Evolutionary conservation across 1,139 yeast genomes (phyloP).

Genomic region (Yamadazyma jaroonii): DNA sequence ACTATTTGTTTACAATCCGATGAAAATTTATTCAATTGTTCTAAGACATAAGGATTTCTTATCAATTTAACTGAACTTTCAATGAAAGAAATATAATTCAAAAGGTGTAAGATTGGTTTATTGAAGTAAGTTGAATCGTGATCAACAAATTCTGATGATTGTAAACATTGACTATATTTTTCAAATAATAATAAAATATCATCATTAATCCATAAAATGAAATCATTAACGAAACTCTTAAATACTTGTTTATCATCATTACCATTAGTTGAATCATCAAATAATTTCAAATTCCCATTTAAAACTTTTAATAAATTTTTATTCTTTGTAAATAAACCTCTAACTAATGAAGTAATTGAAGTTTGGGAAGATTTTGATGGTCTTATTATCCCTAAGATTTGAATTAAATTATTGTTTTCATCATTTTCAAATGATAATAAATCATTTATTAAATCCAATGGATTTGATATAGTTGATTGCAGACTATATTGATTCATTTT

Average conservation of each 20-base stretch:
- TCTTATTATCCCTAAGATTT: conserved; percentile 33
- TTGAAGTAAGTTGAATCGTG: conserved; percentile 19
- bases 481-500: conserved; percentile 1
- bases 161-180: conserved; percentile 23
- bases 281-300: conserved; percentile 16
- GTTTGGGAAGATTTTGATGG: conserved; percentile 28
- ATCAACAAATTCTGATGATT: conserved; percentile 15
- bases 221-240: conserved; percentile 38
- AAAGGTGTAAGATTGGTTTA: conserved; percentile 33
- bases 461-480: conserved; percentile 5
- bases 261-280: conserved; percentile 14
- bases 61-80: conserved; percentile 19
- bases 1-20: conserved; percentile 20
- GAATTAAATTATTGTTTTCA: conserved; percentile 32
- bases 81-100: conserved; percentile 31
- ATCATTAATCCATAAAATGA: conserved; percentile 38
- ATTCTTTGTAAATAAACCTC: conserved; percentile 45
- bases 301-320: conserved; percentile 27
- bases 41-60: conserved; percentile 42
- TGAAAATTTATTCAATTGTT: conserved; percentile 23
- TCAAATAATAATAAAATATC: conserved; percentile 31
- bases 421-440: conserved; percentile 21
- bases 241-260: conserved; percentile 25
- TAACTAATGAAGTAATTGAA: conserved; percentile 30
- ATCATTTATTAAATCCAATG: conserved; percentile 10